A percentile compares a stretch with the other conserved stretches of the same genome.
Evolutionary conservation across 352 stramenopile genomes (phyloP).

Genomic region (Phytopythium litorale): DNA sequence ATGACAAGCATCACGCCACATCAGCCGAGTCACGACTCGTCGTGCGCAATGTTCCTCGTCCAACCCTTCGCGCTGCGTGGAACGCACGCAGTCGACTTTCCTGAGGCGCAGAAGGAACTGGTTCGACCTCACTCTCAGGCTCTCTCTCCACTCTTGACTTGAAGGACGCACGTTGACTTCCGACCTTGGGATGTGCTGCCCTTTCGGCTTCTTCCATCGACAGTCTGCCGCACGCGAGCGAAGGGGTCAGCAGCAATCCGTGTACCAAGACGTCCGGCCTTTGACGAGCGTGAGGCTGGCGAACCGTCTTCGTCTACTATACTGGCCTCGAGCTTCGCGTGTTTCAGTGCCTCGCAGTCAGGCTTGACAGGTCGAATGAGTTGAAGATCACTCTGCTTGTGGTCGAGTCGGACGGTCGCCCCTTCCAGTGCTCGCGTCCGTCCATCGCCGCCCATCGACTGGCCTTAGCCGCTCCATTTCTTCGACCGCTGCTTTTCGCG

Average conservation of each 20-base stretch:
- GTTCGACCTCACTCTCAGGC: background rate
- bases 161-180: background rate
- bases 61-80: background rate
- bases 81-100: background rate
- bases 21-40: constrained; percentile 1
- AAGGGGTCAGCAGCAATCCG: background rate
- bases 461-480: background rate
- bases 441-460: background rate
- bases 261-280: background rate
- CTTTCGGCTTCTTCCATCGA: constrained; percentile 6
- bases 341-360: background rate
- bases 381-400: background rate
- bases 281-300: background rate
- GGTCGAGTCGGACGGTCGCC: background rate
- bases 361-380: background rate
- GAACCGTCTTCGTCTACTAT: background rate
- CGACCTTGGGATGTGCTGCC: constrained; percentile 1
- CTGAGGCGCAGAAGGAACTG: background rate
- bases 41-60: background rate
- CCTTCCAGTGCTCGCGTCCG: constrained; percentile 3
- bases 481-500: constrained; percentile 2
- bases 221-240: constrained; percentile 1
- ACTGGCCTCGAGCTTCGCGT: background rate
- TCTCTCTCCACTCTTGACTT: constrained; percentile 1
- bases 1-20: background rate